phyloP scores from a whole-genome alignment of 2,329 filamentous ascomycete species.

The Trichoderma atrobrunneum region DNA sequence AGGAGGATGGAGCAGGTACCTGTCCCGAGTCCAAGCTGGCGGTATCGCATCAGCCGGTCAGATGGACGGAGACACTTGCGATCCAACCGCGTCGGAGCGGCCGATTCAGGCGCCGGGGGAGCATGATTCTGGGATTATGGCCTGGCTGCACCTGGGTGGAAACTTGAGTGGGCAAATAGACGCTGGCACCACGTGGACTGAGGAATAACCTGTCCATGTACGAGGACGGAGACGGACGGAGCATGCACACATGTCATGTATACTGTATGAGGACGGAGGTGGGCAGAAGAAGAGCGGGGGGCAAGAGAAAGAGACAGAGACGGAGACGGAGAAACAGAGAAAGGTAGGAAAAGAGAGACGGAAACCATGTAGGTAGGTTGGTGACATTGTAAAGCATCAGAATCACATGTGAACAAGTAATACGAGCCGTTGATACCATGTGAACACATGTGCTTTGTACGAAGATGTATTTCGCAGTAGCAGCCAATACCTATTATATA shows the following conservation, averaged over 20 bases:
- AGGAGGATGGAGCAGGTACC: background rate
- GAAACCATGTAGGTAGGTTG: background rate
- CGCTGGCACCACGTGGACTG: slow-evolving; percentile 11
- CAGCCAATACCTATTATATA: background rate
- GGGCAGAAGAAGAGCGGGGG: too few relatives aligned
- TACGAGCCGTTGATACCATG: background rate
- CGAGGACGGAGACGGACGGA: background rate
- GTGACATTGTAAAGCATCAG: background rate
- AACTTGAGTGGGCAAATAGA: background rate
- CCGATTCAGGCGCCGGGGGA: background rate
- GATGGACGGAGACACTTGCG: background rate
- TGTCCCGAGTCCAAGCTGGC: slow-evolving; percentile 6
- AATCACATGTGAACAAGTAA: background rate
- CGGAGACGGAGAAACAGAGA: too few relatives aligned
- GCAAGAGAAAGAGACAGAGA: background rate
- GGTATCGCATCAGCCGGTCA: background rate
- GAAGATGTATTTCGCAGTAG: background rate
- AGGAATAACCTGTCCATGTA: background rate
- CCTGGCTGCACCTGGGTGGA: slow-evolving; percentile 1
- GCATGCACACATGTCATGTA: background rate
- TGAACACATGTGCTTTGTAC: background rate
- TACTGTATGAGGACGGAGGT: background rate
- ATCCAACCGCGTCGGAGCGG: background rate
- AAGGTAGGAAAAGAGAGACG: background rate
- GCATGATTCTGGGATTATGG: background rate